Evolutionary conservation across 1,139 yeast genomes (phyloP).

Genomic region (Zygoascus sp.): DNA sequence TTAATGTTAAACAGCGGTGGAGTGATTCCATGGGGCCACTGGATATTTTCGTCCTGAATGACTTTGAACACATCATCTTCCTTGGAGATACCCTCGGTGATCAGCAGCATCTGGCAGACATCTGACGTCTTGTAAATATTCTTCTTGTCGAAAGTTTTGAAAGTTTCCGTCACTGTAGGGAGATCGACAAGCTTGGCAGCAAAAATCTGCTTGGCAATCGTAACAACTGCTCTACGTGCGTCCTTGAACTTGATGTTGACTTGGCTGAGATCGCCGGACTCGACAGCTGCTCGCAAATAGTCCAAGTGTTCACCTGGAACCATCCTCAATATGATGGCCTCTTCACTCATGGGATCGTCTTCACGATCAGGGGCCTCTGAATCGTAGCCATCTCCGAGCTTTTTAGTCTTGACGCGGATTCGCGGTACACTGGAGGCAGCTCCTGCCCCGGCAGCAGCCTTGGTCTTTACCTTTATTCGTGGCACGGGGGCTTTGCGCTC

Average conservation of each 20-base stretch:
- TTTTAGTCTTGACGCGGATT: slow-evolving; percentile 74
- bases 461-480: slow-evolving; percentile 67
- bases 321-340: slow-evolving; percentile 75
- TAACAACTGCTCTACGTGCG: slow-evolving; percentile 66
- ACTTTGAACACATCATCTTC: slow-evolving; percentile 50
- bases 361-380: slow-evolving; percentile 96
- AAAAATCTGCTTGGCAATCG: slow-evolving; percentile 53
- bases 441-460: too few relatives aligned
- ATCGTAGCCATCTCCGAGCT: slow-evolving; percentile 95
- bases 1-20: slow-evolving; percentile 63
- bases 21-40: slow-evolving; percentile 72
- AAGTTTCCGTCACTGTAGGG: slow-evolving; percentile 84
- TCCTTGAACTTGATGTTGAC: slow-evolving; percentile 79
- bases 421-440: slow-evolving; percentile 44
- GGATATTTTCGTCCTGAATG: slow-evolving; percentile 19
- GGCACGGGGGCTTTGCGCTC: slow-evolving; percentile 33
- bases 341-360: slow-evolving; percentile 89
- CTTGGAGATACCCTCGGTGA: slow-evolving; percentile 55
- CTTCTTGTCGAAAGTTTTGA: slow-evolving; percentile 85
- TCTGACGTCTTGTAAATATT: slow-evolving; percentile 85
- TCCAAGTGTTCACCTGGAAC: slow-evolving; percentile 76
- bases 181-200: slow-evolving; percentile 84
- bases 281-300: slow-evolving; percentile 71
- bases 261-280: slow-evolving; percentile 72
- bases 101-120: slow-evolving; percentile 78